Evolutionary conservation across 1,139 yeast genomes (phyloP), one percentile per base, ranked within the genome.

Genomic region (Blastobotrys serpentis): DNA sequence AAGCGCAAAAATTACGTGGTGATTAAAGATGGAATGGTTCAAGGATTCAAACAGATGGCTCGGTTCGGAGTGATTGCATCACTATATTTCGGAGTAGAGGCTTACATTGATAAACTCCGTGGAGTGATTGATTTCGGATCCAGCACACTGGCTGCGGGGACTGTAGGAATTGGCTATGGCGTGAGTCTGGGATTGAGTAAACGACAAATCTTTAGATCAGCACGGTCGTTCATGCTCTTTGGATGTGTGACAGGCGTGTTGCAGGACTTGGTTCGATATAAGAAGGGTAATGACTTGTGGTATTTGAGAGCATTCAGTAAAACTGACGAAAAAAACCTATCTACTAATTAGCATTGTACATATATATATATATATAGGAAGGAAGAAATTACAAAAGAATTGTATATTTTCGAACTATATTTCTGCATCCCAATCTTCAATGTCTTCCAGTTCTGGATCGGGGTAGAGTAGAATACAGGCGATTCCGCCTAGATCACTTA

Each of bases 401-500:
- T 33, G 18, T 17, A 18, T 18, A 33, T 14, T 33, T 32, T 14
- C 33, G 18, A 19, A 22, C 13, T 29, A 36, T 11, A 36, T 44
- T 4, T 45, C 51, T 18, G 43, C 36, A 19, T 71, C 74, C 11
- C 69, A 74, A 11, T 73, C 77, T 14, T 77, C 81, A 4, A 79
- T 78, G 46, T 85, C 95, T 59, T 88, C 96, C 44, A 89, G 71
- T 57, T 88, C 96, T 0, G 87, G 86, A 4, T 89, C 72, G 0
- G 98, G 96, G 61, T 85, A 92, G 54, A 81, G 83, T 57, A 90
- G 71, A 38, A 92, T 77, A 44, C 89, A 94, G 0, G 98, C 98
- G 39, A 89, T 78, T 44, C 98, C 98, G 0, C 96, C 87, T 55
- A 92, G 75, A 59, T 86, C 90, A 63, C 88, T 87, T 51, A 92